A percentile compares a stretch with the other conserved stretches of the same genome.
Conservation (phyloP, 208 protist species). For the Trypanosoma boissoni region DNA sequence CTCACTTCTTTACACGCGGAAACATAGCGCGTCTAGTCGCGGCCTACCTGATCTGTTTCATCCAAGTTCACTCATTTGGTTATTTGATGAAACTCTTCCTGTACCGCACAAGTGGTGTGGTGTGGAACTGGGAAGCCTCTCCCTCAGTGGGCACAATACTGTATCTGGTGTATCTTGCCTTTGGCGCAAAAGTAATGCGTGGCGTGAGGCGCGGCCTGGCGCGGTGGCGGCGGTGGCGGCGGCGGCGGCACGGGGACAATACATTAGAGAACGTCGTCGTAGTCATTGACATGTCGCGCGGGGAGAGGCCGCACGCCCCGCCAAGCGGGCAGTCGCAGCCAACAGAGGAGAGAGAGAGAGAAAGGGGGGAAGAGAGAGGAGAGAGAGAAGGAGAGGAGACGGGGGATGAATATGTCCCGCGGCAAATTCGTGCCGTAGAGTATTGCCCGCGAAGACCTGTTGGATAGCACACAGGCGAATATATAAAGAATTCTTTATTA, state of each 20-base stretch:
- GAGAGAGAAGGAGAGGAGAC: constrained; percentile 30
- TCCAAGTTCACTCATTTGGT: constrained; percentile 53
- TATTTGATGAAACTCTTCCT: constrained; percentile 63
- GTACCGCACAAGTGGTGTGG: constrained; percentile 51
- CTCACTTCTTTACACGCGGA: constrained; percentile 53
- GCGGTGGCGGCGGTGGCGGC: background rate
- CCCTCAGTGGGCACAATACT: constrained; percentile 52
- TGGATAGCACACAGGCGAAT: background rate
- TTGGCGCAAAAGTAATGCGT: constrained; percentile 5
- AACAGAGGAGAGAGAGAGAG: background rate
- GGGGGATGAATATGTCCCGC: no score
- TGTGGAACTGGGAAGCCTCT: constrained; percentile 79
- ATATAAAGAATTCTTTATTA: no score
- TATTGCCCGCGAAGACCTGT: constrained; percentile 43
- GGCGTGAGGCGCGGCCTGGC: background rate
- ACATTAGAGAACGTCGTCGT: background rate
- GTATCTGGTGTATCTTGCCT: constrained; percentile 21
- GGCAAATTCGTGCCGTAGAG: constrained; percentile 57
- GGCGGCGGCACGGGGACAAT: background rate
- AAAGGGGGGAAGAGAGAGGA: background rate
- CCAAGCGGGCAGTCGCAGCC: no score
- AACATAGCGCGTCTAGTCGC: constrained; percentile 34
- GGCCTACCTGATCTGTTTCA: constrained; percentile 30
- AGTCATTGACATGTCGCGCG: no score
- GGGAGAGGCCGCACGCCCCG: no score